Evolutionary conservation across 768 basidiomycete genomes (phyloP), one percentile per base, ranked within the genome.

Genomic region (Boletus pseudopeckii): DNA sequence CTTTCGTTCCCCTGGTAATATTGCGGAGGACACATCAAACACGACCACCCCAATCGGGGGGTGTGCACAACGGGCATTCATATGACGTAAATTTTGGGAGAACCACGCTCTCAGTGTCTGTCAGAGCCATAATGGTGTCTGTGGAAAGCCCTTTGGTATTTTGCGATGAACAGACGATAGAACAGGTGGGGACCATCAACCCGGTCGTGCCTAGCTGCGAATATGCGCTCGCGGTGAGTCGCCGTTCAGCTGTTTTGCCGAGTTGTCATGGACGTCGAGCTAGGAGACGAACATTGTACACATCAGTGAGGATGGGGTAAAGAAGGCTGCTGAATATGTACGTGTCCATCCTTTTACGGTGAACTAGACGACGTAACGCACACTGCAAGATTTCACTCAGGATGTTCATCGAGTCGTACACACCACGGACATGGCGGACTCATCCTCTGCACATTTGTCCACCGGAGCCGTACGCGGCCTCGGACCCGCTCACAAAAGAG

Each of bases 381-480:
- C 50, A 8, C 57, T 18, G 1, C 53, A 36, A 91, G 90, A 87
- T 92, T 48, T 78, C 77, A 45, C 68, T 69, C 41, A 82, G 79
- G 58, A 75, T 92, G 55, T 64, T 72, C 38, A 64, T 73, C 1
- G 86, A 88, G 68, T 76, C 81, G 0, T 93, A 94, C 69, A 82
- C 83, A 13, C 90, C 91, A 13, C 80, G 85, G 39, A 85, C 88
- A 41, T 94, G 91, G 91, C 82, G 86, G 34, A 84, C 82, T 1
- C 69, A 71, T 17, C 60, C 78, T 5, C 74, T 93, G 37, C 92
- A 94, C 64, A 76, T 92, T 36, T 79, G 80, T 61, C 88, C 92
- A 8, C 74, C 80, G 0, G 84, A 88, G 57, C 82, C 83, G 0
- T 83, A 84, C 69, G 71, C 77, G 55, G 65, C 79, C 9, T 62